phyloP scores from a whole-genome alignment of 2,329 filamentous ascomycete genomes.

The Cercospora janseana region DNA sequence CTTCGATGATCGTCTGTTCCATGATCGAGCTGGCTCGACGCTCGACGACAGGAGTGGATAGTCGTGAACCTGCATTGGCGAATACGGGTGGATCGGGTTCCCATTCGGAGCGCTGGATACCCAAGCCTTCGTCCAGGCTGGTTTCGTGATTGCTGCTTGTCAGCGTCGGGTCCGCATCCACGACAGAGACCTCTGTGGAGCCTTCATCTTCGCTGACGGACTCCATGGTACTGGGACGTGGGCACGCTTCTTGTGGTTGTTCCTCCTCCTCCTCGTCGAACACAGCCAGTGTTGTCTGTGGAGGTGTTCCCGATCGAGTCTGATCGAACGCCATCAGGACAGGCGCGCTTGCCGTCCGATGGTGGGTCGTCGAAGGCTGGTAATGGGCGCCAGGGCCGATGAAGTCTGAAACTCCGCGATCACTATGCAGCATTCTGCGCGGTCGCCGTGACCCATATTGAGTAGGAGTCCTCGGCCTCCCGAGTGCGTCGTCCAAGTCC shows the following conservation, averaged over 20 bases:
- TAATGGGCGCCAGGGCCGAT: constrained; percentile 69
- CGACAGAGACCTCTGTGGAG: constrained; percentile 33
- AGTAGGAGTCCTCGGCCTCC: constrained; percentile 79
- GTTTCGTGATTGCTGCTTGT: constrained; percentile 5
- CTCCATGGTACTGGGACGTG: constrained; percentile 17
- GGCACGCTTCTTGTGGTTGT: constrained; percentile 4
- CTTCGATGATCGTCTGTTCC: constrained; percentile 39
- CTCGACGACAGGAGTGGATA: constrained; percentile 31
- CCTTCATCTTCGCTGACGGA: constrained; percentile 23
- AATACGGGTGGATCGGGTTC: constrained; percentile 27
- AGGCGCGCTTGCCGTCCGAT: constrained; percentile 76
- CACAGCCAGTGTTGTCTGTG: constrained; percentile 71
- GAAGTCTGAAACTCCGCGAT: constrained; percentile 68
- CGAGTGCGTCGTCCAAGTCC: constrained; percentile 88
- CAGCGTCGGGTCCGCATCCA: constrained; percentile 30
- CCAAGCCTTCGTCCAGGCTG: constrained; percentile 25
- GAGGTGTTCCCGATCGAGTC: constrained; percentile 30
- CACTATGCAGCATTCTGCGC: constrained; percentile 73
- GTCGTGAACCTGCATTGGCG: constrained; percentile 17
- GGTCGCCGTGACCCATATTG: constrained; percentile 64
- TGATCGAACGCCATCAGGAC: constrained; percentile 72
- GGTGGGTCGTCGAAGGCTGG: constrained; percentile 47
- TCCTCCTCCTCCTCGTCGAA: constrained; percentile 64
- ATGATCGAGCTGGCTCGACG: constrained; percentile 35
- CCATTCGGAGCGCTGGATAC: constrained; percentile 27